These are phyloP conservation scores for Dactylonectria estremocensis DNA, from an alignment of 2,329 filamentous ascomycete species.

Conservation along the genomic window DNA sequence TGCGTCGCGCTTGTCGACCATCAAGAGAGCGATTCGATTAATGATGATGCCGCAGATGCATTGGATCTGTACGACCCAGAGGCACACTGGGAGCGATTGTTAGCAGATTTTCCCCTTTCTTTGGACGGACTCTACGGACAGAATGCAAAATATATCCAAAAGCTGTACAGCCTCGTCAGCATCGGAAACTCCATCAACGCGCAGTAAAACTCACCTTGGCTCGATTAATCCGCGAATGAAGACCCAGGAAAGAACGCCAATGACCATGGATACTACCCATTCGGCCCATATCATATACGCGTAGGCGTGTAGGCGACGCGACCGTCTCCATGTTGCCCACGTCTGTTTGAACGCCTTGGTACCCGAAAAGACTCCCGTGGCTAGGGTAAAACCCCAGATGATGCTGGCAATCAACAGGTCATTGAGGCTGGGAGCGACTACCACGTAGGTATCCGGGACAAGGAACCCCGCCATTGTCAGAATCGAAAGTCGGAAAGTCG, in stretches of 20 bases:
- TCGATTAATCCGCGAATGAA: constrained; percentile 38
- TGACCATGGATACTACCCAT: constrained; percentile 37
- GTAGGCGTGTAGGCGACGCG: constrained; percentile 28
- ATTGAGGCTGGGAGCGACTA: constrained; percentile 28
- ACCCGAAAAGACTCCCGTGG: constrained; percentile 37
- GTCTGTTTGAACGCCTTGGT: constrained; percentile 42
- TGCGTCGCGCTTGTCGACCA: constrained; percentile 20
- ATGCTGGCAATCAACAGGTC: constrained; percentile 43
- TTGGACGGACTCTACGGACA: background rate
- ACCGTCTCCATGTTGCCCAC: constrained; percentile 33
- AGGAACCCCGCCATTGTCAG: constrained; percentile 24
- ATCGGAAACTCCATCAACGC: too few relatives aligned
- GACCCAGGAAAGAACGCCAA: constrained; percentile 41
- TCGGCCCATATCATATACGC: constrained; percentile 44
- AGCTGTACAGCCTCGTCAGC: constrained; percentile 21
- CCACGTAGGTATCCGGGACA: constrained; percentile 36
- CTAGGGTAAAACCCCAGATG: constrained; percentile 46
- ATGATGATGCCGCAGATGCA: constrained; percentile 62
- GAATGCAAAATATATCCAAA: constrained; percentile 38
- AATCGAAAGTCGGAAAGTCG: too few relatives aligned
- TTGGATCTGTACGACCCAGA: constrained; percentile 52
- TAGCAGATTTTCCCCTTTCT: too few relatives aligned
- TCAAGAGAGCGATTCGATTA: constrained; percentile 62
- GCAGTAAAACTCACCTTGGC: constrained; percentile 33
- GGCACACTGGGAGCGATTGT: background rate